These are phyloP conservation scores for Metschnikowia continentalis DNA, from an alignment of 805 yeast genomes.

Conservation along the genomic window DNA sequence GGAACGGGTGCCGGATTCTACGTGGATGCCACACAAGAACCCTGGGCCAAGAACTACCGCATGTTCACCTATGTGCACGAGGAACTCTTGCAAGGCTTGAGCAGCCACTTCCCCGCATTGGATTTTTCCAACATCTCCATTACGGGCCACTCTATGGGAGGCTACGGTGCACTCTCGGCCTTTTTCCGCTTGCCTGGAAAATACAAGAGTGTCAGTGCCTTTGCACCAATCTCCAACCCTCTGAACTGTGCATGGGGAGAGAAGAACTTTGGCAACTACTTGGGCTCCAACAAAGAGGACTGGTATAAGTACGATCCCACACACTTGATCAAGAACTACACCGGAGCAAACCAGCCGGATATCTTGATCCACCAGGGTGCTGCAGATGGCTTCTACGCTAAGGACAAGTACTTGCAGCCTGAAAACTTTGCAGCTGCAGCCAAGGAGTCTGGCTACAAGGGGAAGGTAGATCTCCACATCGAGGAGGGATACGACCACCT, in stretches of 20 bases:
- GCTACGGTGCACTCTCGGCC: slow-evolving; percentile 80
- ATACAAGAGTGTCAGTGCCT: slow-evolving; percentile 81
- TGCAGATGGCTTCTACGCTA: slow-evolving; percentile 65
- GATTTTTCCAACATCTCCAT: slow-evolving; percentile 67
- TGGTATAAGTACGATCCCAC: slow-evolving; percentile 89
- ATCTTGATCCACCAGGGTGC: slow-evolving; percentile 83
- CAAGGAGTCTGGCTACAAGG: slow-evolving; percentile 54
- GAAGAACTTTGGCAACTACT: slow-evolving; percentile 75
- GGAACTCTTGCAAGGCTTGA: slow-evolving; percentile 60
- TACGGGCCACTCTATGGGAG: slow-evolving; percentile 99
- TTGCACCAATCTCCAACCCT: slow-evolving; percentile 88
- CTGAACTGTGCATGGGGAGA: slow-evolving; percentile 78
- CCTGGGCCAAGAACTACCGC: slow-evolving; percentile 68
- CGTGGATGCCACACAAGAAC: slow-evolving; percentile 72
- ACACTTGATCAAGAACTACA: slow-evolving; percentile 55
- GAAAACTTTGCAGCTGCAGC: slow-evolving; percentile 63
- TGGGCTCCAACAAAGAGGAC: slow-evolving; percentile 54
- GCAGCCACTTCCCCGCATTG: slow-evolving; percentile 40
- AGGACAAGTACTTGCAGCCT: slow-evolving; percentile 65
- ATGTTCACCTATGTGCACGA: slow-evolving; percentile 82
- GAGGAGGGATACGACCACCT: slow-evolving; percentile 90
- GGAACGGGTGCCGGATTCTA: slow-evolving; percentile 97
- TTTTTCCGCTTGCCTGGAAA: slow-evolving; percentile 63
- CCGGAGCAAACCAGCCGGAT: slow-evolving; percentile 47
- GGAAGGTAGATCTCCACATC: slow-evolving; percentile 52